Evolutionary conservation across 208 protist genomes (phyloP), one percentile per base, ranked within the genome.

Genomic region (Leishmania tropica): DNA sequence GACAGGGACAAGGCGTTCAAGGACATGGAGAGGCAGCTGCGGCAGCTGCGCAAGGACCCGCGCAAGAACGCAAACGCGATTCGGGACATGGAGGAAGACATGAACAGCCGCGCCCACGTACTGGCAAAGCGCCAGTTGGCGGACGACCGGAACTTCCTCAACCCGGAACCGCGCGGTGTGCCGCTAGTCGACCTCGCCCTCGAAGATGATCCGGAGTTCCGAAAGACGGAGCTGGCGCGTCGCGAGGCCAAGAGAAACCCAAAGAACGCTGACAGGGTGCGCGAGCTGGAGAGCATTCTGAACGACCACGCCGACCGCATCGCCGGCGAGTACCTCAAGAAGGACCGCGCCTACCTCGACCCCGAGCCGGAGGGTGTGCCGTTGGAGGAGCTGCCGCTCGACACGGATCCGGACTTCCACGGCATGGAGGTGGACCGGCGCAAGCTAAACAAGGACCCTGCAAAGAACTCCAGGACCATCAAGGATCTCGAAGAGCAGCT

Each of bases 271-370:
- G 81, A 82, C 17, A 68, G 75, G 37, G 86, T 93, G 51, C 73
- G 80, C 60, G 83, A 90, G 6, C 79, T 94, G 42, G 89, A 95
- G 83, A 83, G 89, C 58, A 54, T 83, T 64, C 86, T 97, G 19
- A 95, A 92, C 80, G 89, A 87, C 47, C 92, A 89, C 47, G 92
- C 85, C 6, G 85, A 94, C 15, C 65, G 84, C 70, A 76, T 97
- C 48, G 94, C 94, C 24, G 72, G 78, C 35, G 92, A 93, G 70
- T 94, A 90, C 84, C 76, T 95, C 37, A 81, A 83, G 83, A 88
- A 88, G 83, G 94, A 97, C 47, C 89, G 94, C 80, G 82, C 83
- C 65, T 97, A 90, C 85, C 88, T 97, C n/a, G 89, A 95, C 54
- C 81, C 74, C 42, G 84, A 93, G 74, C 90, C 94, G 51, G 87